Base-by-base conservation (phyloP, 2,329 filamentous ascomycete species). In the Colletotrichum godetiae region DNA sequence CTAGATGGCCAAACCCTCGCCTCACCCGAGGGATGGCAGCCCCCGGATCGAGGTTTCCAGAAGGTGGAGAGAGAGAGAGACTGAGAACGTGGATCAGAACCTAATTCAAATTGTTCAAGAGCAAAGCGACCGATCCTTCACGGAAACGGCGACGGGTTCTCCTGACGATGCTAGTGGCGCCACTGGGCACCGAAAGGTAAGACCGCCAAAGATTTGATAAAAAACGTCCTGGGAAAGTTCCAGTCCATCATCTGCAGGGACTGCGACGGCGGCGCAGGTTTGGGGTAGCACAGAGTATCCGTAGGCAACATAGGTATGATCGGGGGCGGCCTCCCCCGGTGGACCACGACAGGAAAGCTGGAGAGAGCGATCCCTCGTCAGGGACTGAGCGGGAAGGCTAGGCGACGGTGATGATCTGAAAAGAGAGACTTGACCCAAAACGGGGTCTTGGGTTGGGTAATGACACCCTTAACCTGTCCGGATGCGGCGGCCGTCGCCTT, bases 401-500 rank as follows among this genome's bases (percentile, higher is more conserved):
- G 7, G 37, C n/a, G 63, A 61, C 27, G 8, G 31, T 52, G n/a
- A 53, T 33, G 22, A 37, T 46, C 31, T n/a, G 52, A 42, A 5
- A 42, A 42, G 22, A 33, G 58, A 33, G 59, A 31, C 37, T 59
- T 64, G 37, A 15, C 13, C 58, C 27, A 31, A 46, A 53, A 55
- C 24, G 27, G 27, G 52, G 35, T 22, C 27, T 19, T 46, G 37
- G 56, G 46, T 65, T 24, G 35, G 22, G 61, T 42, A n/a, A 66
- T 49, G 35, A 5, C 60, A 61, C 27, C 19, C 42, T 33, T 46
- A 49, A 56, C 11, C 11, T 5, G 19, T 29, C 67, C 67, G 61
- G 55, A 73, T 73, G 59, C 66, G 56, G 70, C 52, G 33, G 46
- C 19, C 56, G 56, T 60, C 53, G 59, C 69, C 46, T 49, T 31